phyloP scores from a whole-genome alignment of 2,329 filamentous ascomycete genomes.

The Fusarium robinianum region DNA sequence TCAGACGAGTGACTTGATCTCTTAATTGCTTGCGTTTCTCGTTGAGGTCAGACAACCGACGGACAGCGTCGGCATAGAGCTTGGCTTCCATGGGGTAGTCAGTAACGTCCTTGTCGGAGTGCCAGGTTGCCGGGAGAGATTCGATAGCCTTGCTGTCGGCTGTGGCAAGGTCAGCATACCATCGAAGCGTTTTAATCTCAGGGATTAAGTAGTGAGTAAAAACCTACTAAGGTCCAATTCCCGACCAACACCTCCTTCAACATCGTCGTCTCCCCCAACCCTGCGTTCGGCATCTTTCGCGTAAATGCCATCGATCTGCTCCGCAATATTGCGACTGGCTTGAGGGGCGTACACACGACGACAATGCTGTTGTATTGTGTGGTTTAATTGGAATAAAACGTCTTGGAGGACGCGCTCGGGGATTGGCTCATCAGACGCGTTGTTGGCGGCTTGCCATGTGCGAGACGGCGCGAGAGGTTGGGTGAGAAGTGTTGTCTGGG shows the following conservation, averaged over 20 bases:
- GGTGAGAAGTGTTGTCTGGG: conserved; percentile 66
- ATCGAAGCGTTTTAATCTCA: accelerated
- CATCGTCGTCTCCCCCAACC: conserved; percentile 43
- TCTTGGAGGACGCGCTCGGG: conserved; percentile 59
- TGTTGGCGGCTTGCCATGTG: conserved; percentile 56
- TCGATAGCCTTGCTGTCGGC: conserved; percentile 51
- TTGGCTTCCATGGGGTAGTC: conserved; percentile 52
- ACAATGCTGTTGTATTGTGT: conserved; percentile 65
- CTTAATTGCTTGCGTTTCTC: conserved; percentile 41
- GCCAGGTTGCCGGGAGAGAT: conserved; percentile 54
- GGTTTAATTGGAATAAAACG: conserved; percentile 62
- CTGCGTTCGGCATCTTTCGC: conserved; percentile 51
- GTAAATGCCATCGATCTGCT: conserved; percentile 72
- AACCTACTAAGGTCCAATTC: conserved; percentile 53
- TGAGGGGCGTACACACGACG: conserved; percentile 69
- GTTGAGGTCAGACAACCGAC: conserved; percentile 55
- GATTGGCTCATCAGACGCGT: conserved; percentile 47
- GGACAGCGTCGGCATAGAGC: conserved; percentile 56
- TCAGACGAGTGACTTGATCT: conserved; percentile 53
- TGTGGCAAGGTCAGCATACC: conserved; percentile 29
- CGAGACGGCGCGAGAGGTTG: conserved; percentile 61
- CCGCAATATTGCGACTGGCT: conserved; percentile 71
- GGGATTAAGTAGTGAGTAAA: neutral
- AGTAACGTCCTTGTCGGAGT: conserved; percentile 43
- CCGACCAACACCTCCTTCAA: conserved; percentile 43